Conservation (phyloP, 2,329 filamentous ascomycete genomes). For the Beauveria pseudobassiana region DNA sequence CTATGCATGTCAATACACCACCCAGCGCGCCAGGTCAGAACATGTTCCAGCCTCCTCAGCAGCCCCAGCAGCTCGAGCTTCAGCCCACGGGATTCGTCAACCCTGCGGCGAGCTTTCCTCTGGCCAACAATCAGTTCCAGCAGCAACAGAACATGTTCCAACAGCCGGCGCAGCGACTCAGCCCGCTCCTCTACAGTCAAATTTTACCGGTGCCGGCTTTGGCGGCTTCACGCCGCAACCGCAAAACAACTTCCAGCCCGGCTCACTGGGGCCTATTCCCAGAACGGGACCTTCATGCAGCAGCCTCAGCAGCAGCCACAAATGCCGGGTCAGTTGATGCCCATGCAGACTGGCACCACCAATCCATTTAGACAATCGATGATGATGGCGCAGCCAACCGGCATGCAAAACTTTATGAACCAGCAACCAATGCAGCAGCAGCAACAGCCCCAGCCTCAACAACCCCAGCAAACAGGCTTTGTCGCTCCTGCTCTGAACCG, state of each 20-base stretch:
- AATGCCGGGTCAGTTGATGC: conserved; percentile 18
- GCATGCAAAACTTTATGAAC: conserved; percentile 27
- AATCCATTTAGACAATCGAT: conserved; percentile 95
- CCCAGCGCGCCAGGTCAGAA: conserved; percentile 24
- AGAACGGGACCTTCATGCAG: conserved; percentile 37
- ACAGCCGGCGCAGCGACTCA: conserved; percentile 32
- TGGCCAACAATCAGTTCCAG: conserved; percentile 25
- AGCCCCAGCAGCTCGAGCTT: conserved; percentile 19
- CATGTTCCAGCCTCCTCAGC: conserved; percentile 20
- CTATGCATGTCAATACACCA: conserved; percentile 45
- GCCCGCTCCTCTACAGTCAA: conserved; percentile 37
- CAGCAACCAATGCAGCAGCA: conserved; percentile 13
- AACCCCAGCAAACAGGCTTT: conserved; percentile 3
- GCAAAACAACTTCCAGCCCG: conserved; percentile 40
- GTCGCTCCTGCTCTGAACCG: conserved; percentile 39
- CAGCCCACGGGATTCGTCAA: conserved; percentile 12
- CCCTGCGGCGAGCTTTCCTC: not conserved
- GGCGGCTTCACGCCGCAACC: conserved; percentile 69
- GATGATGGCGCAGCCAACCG: conserved; percentile 55
- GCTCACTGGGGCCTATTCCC: conserved; percentile 47
- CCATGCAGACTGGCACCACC: conserved; percentile 42
- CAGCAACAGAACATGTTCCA: conserved; percentile 26
- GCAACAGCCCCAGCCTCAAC: not conserved
- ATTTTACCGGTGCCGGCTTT: conserved; percentile 67
- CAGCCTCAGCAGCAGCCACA: conserved; percentile 17